phyloP scores from a whole-genome alignment of 1,284 basidiomycete species.

The Meira miltonrushii region DNA sequence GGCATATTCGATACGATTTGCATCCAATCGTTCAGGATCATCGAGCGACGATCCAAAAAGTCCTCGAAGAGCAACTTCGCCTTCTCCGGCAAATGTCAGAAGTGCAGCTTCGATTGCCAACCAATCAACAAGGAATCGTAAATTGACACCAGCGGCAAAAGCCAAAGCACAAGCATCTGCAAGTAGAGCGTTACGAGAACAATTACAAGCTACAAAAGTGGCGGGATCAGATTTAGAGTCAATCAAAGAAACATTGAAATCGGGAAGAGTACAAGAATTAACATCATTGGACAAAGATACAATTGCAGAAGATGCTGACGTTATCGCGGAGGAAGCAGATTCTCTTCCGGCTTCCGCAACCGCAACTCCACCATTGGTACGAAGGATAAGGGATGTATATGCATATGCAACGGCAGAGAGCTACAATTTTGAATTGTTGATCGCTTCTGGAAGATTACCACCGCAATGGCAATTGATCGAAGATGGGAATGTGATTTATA shows the following conservation, averaged over 20 bases:
- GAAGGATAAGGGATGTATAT: constrained; percentile 22
- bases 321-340: neutral
- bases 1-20: too few relatives aligned
- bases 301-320: neutral
- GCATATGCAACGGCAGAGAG: constrained; percentile 45
- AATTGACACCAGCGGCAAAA: constrained; percentile 4
- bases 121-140: neutral
- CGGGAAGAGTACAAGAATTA: neutral
- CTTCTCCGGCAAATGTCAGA: neutral
- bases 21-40: too few relatives aligned
- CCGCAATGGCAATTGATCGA: constrained; percentile 36
- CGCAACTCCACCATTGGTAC: neutral
- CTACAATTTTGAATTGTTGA: constrained; percentile 39
- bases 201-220: neutral
- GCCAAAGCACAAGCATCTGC: constrained; percentile 13
- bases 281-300: neutral
- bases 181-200: constrained; percentile 5
- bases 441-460: constrained; percentile 31
- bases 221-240: neutral
- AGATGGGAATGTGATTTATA: constrained; percentile 46
- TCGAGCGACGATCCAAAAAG: too few relatives aligned
- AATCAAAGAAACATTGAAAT: neutral
- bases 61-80: neutral
- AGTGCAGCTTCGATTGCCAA: neutral
- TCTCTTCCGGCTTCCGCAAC: neutral